Conservation (phyloP, 108 stramenopile species). For the Mayamaea pseudoterrestris region DNA sequence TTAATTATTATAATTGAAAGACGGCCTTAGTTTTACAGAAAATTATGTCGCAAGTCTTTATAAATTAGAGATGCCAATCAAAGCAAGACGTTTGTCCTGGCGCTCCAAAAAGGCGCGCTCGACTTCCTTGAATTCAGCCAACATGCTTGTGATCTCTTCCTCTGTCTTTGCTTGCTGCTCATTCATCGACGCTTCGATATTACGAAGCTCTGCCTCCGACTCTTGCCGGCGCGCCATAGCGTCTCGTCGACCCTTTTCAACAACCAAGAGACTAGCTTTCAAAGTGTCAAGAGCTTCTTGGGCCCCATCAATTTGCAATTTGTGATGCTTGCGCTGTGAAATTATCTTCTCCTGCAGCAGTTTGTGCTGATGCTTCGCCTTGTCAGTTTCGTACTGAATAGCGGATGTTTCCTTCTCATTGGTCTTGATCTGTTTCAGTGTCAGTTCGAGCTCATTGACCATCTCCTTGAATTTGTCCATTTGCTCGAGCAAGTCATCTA, state of each 20-base stretch:
- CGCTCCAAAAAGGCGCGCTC: no score
- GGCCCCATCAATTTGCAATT: conserved; percentile 35
- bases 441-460: conserved; percentile 5
- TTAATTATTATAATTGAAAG: no score
- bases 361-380: conserved; percentile 13
- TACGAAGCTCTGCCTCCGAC: conserved; percentile 50
- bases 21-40: no score
- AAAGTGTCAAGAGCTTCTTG: conserved; percentile 37
- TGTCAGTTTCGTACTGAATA: conserved; percentile 17
- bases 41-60: no score
- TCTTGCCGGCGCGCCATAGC: conserved; percentile 61
- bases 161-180: conserved; percentile 29
- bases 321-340: conserved; percentile 30
- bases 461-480: conserved; percentile 29
- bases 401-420: conserved; percentile 23
- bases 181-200: conserved; percentile 41
- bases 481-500: conserved; percentile 17
- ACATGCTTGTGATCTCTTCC: no score
- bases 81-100: no score
- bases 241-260: conserved; percentile 69
- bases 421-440: not conserved
- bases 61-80: no score
- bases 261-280: conserved; percentile 36
- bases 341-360: conserved; percentile 31
- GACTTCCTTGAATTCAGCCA: no score